Evolutionary conservation across 306 rosid genomes (phyloP).

Genomic region (Vigna nakashimae): DNA sequence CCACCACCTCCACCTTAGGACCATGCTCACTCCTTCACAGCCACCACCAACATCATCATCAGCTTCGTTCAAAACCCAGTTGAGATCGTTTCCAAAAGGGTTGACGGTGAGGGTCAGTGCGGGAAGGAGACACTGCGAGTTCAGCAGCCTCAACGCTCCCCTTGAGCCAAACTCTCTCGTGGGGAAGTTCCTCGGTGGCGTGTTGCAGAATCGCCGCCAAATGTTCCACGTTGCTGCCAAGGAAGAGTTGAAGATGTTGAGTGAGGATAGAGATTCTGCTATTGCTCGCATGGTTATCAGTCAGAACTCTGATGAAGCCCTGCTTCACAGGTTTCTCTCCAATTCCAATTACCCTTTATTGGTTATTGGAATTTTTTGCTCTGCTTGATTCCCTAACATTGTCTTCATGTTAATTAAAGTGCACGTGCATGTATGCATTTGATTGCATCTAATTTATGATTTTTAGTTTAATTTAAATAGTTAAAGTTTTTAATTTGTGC

Average conservation of each 20-base stretch:
- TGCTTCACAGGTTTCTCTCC: slow-evolving; percentile 68
- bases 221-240: slow-evolving; percentile 58
- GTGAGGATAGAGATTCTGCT: slow-evolving; percentile 62
- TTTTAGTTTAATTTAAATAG: neutral
- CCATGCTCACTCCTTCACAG: slow-evolving; percentile 9
- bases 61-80: neutral
- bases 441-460: neutral
- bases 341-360: neutral
- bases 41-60: neutral
- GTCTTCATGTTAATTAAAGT: neutral
- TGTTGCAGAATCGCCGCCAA: slow-evolving; percentile 73
- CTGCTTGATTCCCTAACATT: neutral
- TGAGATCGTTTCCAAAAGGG: slow-evolving; percentile 4
- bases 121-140: slow-evolving; percentile 47
- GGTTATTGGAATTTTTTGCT: neutral
- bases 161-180: slow-evolving; percentile 64
- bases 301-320: slow-evolving; percentile 58
- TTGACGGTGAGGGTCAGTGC: slow-evolving; percentile 40
- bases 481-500: neutral
- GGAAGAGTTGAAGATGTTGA: slow-evolving; percentile 64
- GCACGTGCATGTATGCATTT: neutral
- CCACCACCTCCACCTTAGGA: slow-evolving; percentile 4
- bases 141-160: slow-evolving; percentile 69
- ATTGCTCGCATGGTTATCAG: slow-evolving; percentile 54
- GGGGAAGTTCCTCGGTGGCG: slow-evolving; percentile 64